Base-by-base conservation (phyloP, 495 filamentous ascomycete species). In the Daldinia concentrica region DNA sequence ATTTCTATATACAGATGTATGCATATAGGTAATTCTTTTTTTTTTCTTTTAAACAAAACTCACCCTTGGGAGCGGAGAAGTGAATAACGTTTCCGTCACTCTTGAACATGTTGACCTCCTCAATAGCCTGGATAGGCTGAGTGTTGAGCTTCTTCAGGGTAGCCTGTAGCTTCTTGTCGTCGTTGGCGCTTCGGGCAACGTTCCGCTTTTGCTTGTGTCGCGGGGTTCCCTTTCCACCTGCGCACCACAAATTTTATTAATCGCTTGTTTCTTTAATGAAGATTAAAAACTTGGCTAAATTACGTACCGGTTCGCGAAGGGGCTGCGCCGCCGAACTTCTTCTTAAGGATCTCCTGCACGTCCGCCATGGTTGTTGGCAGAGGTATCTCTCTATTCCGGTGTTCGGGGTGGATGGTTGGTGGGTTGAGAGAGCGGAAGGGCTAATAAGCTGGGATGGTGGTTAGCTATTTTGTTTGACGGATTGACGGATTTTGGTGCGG, bases 71-170 rank as follows among this genome's bases (percentile, higher is more conserved):
- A 72, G 92, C 92, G 77, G 92, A 89, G 81, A 99, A 99, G 88
- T 99, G 95, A 80, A 99, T 98, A 82, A 99, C 95, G 83, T 99
- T 99, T 76, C 95, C 95, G 78, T 99, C 95, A 81, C 92, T 91
- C 89, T 98, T 99, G 90, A 98, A 98, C 96, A 98, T 99, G 89
- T 99, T 99, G 79, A 99, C 95, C 86, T 99, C 95, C 89, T 99
- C 95, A 76, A 99, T 98, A 63, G 91, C 93, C 87, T 97, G 94
- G 85, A 99, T 97, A 77, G 95, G 93, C 86, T 95, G 93, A 60
- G 94, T 92, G 82, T 93, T 95, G 82, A 97, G 88, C 88, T 97
- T 97, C 90, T 96, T 97, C 41, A 97, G 86, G 62, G 93, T 85
- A 45, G 91, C 88, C 85, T 99, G 95, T 37, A 99, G 92, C 89